These are phyloP conservation scores for Herpetomonas tarakana DNA, from an alignment of 208 protist genomes.

Conservation along the genomic window DNA sequence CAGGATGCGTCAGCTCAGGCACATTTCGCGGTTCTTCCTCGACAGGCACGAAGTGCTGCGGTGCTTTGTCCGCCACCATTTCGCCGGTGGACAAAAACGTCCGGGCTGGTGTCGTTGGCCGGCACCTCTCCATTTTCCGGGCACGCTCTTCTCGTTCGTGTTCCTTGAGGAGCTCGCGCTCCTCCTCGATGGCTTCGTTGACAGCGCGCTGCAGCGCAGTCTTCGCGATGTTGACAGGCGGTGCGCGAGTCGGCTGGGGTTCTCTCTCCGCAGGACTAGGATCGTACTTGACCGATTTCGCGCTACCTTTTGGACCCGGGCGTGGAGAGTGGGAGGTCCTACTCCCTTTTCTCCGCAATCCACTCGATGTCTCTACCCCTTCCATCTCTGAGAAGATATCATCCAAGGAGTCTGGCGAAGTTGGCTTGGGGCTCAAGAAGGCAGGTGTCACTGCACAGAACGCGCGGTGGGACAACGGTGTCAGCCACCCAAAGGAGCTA, in stretches of 20 bases:
- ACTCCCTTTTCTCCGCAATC: background rate
- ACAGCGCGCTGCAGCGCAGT: slow-evolving; percentile 20
- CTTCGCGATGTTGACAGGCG: slow-evolving; percentile 3
- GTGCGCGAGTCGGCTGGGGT: too few relatives aligned
- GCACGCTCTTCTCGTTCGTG: slow-evolving; percentile 9
- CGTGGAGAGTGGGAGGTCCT: too few relatives aligned
- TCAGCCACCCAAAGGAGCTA: background rate
- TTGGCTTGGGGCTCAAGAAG: background rate
- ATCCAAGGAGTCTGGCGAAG: background rate
- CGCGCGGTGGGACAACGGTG: background rate
- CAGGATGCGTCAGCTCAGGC: slow-evolving; percentile 39
- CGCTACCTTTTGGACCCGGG: too few relatives aligned
- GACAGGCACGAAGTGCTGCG: slow-evolving; percentile 62
- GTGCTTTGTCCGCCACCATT: slow-evolving; percentile 65
- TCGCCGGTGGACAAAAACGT: slow-evolving; percentile 60
- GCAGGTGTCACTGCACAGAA: background rate
- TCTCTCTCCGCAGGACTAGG: too few relatives aligned
- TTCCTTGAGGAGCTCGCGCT: slow-evolving; percentile 27
- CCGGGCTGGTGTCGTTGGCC: slow-evolving; percentile 42
- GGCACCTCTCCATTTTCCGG: slow-evolving; percentile 23
- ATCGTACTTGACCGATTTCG: too few relatives aligned
- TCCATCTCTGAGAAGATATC: background rate
- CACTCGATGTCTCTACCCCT: background rate
- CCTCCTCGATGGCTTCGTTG: slow-evolving; percentile 41
- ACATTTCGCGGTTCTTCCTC: slow-evolving; percentile 35